Base-by-base conservation (phyloP, 352 stramenopile species). In the Thraustochytrium sp. region DNA sequence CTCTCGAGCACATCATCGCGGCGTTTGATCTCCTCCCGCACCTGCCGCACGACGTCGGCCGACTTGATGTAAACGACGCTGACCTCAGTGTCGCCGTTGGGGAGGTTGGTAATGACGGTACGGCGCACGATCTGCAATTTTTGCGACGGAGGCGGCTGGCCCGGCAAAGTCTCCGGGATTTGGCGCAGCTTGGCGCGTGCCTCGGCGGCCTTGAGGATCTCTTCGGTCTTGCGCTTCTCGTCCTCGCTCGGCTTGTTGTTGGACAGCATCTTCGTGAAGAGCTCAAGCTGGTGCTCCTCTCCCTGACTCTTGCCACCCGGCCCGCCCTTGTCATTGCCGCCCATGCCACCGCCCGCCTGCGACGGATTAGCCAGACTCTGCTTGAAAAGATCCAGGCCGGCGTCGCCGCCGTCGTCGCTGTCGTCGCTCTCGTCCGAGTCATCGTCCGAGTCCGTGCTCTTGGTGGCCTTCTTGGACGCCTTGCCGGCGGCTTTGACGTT, bases 41-140 rank as follows among this genome's bases (percentile, higher is more conserved):
- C 42, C 65, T 55, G 53, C 23, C 18, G 16, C 21, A 80, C 31
- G 2, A 80, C 18, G 13, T 64, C 51, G 9, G 23, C 18, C 18
- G 48, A 23, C 42, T 80, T 80, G 68, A 65, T 80, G 68, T 65
- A 80, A 42, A 75, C 68, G 21, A 80, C 68, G 23, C 21, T 65
- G 9, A 80, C 53, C n/a, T 80, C 68, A 34, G 42, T 80, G 16
- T 80, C 68, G n/a, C 68, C 68, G 26, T 80, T 80, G 23, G 68
- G 68, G 5, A 80, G 40, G n/a, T 65, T 46, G 44, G 44, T 42
- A 63, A 80, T 80, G 0, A 80, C 46, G 13, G 68, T 80, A 11
- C 68, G 68, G 1, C 40, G 31, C n/a, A 80, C 48, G 16, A 80
- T 44, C 31, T 80, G 42, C 44, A 42, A 21, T 31, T 72, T 72